Evolutionary conservation across 2,329 filamentous ascomycete species (phyloP), one percentile per base, ranked within the genome.

Genomic region (Rutstroemia sp.): DNA sequence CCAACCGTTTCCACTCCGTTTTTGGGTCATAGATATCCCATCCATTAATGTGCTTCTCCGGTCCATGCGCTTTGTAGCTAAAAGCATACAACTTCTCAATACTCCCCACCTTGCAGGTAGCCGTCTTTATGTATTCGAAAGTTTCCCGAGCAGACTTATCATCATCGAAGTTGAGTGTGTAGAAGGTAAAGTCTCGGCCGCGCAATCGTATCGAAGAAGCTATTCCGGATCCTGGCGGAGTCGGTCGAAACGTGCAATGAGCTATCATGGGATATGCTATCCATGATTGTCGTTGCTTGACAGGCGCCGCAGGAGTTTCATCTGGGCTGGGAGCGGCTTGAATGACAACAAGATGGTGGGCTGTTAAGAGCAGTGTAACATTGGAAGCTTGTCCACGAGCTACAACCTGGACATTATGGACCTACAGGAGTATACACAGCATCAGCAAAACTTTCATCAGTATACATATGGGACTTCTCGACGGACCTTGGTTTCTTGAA

Each of bases 41-140:
- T 14, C 90, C 89, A 65, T 91, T 84, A 61, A 92, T 76, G 54
- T 82, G 80, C 65, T 81, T 82, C 75, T 96, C 92, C 14, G 81
- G 76, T 63, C 81, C 82, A 10, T 86, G 82, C 10, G 91, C 86
- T 54, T 85, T 82, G 69, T 95, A 96, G 58, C 79, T 83, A 69
- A 96, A 99, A 0, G 94, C 94, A 68, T 96, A 90, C 1, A 99
- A 79, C 71, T 89, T 94, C 62, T 96, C 91, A 51, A 97, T 82
- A 27, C 84, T 83, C 5, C 89, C 88, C 8, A 95, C 74, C 66
- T 84, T 91, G 74, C 89, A 96, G 0, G 91, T 92, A 66, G 89
- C 82, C 45, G 78, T 74, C 60, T 87, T 88, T 62, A 99, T 89
- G 60, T 84, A 91, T 57, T 96, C 92, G 70, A 91, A 99, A 1